Evolutionary conservation across 352 stramenopile genomes (phyloP).

Genomic region (Globisporangium nodosum): DNA sequence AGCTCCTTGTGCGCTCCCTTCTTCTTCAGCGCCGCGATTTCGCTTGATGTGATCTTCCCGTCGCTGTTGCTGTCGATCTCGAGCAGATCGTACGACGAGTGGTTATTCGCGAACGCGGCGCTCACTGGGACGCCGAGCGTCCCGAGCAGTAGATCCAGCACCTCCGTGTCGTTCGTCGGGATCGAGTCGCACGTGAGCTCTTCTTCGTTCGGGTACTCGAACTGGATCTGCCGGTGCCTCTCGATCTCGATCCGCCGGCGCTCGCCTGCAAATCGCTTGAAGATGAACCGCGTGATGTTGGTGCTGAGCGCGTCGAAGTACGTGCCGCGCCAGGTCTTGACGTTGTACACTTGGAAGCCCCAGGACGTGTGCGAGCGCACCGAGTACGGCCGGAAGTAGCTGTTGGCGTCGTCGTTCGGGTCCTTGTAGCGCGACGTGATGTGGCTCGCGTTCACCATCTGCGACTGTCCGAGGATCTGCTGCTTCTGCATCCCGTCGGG

Average conservation of each 20-base stretch:
- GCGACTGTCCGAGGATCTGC: constrained; percentile 59
- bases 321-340: constrained; percentile 93
- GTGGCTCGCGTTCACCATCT: constrained; percentile 31
- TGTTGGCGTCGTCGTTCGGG: constrained; percentile 88
- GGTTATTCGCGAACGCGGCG: constrained; percentile 44
- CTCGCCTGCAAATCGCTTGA: constrained; percentile 61
- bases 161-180: constrained; percentile 40
- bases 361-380: constrained; percentile 77
- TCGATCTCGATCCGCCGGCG: constrained; percentile 41
- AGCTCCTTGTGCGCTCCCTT: constrained; percentile 29
- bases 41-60: constrained; percentile 63
- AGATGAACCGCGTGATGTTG: constrained; percentile 90
- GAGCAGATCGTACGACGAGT: constrained; percentile 67
- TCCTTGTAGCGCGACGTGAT: constrained; percentile 91
- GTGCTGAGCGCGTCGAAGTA: constrained; percentile 91
- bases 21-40: constrained; percentile 34
- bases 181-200: constrained; percentile 34
- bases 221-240: constrained; percentile 23
- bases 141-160: constrained; percentile 58
- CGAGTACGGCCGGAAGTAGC: constrained; percentile 78
- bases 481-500: constrained; percentile 54
- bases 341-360: constrained; percentile 78
- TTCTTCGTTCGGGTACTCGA: constrained; percentile 52
- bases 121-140: constrained; percentile 63
- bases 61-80: constrained; percentile 62